Base-by-base conservation (phyloP, 108 stramenopile genomes). In the Seminavis robusta region DNA sequence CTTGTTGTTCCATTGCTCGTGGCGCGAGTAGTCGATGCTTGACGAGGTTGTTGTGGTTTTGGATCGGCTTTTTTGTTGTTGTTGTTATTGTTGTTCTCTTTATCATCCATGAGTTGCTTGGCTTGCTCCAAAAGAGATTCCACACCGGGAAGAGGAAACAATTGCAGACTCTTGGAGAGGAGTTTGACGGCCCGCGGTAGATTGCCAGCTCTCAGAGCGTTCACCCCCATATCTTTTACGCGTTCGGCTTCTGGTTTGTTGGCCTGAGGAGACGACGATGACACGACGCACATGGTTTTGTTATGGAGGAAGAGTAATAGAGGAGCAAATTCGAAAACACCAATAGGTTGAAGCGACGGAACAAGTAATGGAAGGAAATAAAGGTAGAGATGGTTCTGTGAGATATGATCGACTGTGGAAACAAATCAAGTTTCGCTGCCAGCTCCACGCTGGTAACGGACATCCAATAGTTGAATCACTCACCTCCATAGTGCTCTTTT, bases 91-190 rank as follows among this genome's bases (percentile, higher is more conserved):
- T 17, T 23, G 21, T 20, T 57, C 59, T 29, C 25, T 24, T 7
- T 44, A 29, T 29, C 52, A 56, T 53, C 19, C 31, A 62, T 74
- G 20, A 71, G 64, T n/a, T n/a, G n/a, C 47, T 84, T 73, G 2
- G 86, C 87, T 43, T 85, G 81, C 17, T 56, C 69, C 26, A 88
- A 37, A 60, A 98, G 49, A 23, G 79, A 76, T 61, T 95, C 84
- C 0, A 94, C 94, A 11, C 94, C 97, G 0, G 97, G 95, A 19
- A 98, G 63, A 0, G 92, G 92, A 61, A 92, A 94, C 23, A 98
- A 60, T 31, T 79, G 70, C 5, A 91, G 55, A 7, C 88, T 88
- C 53, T 96, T 98, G 40, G 74, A 69, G 48, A 96, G 79, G 54
- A 94, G 81, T 61, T 95, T 95, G 33, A 94, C 62, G 4, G 97